phyloP scores from a whole-genome alignment of 163 green algal species.

The Prototheca cutis region DNA sequence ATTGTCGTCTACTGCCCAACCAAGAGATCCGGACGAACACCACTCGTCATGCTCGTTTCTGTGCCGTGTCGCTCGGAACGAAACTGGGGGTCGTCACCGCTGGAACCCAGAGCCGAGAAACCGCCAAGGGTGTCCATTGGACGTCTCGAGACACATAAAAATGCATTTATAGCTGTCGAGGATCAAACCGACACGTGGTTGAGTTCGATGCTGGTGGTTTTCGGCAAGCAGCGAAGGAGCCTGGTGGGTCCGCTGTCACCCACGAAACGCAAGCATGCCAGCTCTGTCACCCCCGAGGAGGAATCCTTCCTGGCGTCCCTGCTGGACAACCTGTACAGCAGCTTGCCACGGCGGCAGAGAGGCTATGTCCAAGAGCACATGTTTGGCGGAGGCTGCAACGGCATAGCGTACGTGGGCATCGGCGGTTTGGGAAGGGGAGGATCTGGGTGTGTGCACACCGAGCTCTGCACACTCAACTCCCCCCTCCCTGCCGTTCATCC shows the following conservation, averaged over 20 bases:
- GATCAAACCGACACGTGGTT: too few relatives aligned
- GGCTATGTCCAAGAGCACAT: slow-evolving; percentile 12
- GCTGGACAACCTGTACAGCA: slow-evolving; percentile 14
- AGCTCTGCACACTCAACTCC: not conserved
- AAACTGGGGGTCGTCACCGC: too few relatives aligned
- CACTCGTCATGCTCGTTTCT: too few relatives aligned
- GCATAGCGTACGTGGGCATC: slow-evolving; percentile 5
- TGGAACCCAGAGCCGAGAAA: too few relatives aligned
- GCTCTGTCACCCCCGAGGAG: slow-evolving; percentile 3
- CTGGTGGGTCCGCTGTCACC: not conserved
- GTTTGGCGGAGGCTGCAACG: slow-evolving; percentile 5
- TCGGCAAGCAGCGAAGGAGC: not conserved
- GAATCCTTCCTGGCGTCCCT: slow-evolving; percentile 11
- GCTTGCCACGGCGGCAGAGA: slow-evolving; percentile 2
- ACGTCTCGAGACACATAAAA: too few relatives aligned
- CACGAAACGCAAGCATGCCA: not conserved
- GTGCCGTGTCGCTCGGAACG: too few relatives aligned
- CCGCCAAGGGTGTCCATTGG: too few relatives aligned
- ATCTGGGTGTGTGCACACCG: too few relatives aligned
- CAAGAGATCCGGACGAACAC: too few relatives aligned
- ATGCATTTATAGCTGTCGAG: not conserved
- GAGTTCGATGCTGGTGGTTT: slow-evolving; percentile 8
- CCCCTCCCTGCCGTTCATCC: not conserved
- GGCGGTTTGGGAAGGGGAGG: not conserved
- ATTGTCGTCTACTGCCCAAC: too few relatives aligned